phyloP scores from a whole-genome alignment of 768 basidiomycete genomes.

The Mrakia gelida region DNA sequence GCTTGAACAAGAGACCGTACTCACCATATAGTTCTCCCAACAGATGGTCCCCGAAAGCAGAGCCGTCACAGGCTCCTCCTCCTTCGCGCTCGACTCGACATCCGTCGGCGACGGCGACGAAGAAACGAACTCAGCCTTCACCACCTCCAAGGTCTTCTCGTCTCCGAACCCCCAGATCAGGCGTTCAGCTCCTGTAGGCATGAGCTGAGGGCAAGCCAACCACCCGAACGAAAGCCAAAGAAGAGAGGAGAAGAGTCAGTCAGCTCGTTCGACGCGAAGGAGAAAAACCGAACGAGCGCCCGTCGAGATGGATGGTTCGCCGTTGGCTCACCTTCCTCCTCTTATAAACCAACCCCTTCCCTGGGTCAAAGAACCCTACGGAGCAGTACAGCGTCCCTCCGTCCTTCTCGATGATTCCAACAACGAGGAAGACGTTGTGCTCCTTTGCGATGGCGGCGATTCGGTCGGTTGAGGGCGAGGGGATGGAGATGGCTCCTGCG shows the following conservation, averaged over 20 bases:
- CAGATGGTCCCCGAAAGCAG: slow-evolving; percentile 56
- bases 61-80: slow-evolving; percentile 37
- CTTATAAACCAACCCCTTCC: slow-evolving; percentile 55
- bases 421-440: slow-evolving; percentile 55
- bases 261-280: background rate
- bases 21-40: slow-evolving; percentile 56
- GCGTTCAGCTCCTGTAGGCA: slow-evolving; percentile 60
- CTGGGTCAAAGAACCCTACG: slow-evolving; percentile 56
- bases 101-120: background rate
- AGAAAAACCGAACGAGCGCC: background rate
- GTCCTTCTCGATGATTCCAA: slow-evolving; percentile 59
- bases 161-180: slow-evolving; percentile 63
- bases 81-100: too few relatives aligned
- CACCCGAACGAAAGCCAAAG: background rate
- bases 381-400: slow-evolving; percentile 63
- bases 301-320: background rate
- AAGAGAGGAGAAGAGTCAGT: too few relatives aligned
- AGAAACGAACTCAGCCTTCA: slow-evolving; percentile 47
- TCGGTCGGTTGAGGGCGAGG: slow-evolving; percentile 50
- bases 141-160: slow-evolving; percentile 53
- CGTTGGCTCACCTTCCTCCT: slow-evolving; percentile 51
- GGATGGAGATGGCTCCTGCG: slow-evolving; percentile 46
- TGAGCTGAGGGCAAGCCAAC: slow-evolving; percentile 39
- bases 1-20: too few relatives aligned
- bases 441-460: slow-evolving; percentile 54